Base-by-base conservation (phyloP, 2,329 filamentous ascomycete genomes). In the Diaporthe ampelina region DNA sequence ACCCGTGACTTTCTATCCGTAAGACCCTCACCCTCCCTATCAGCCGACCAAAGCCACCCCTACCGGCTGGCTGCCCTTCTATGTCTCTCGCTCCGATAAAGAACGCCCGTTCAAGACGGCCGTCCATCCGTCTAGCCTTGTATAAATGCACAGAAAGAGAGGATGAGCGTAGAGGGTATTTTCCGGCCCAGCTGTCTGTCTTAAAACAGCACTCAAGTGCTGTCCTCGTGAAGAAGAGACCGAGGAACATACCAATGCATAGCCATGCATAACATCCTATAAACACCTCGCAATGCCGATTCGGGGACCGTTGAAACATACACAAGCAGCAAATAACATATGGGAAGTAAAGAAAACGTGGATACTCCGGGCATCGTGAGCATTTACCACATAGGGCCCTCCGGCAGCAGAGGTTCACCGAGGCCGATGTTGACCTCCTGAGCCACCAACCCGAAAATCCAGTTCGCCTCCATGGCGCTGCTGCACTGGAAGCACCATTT, bases 401-500 rank as follows among this genome's bases (percentile, higher is more conserved):
- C 13, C 26, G 61, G 54, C 2, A 68, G 24, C 2, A 69, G 63
- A 11, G 72, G 63, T 11, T 52, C 37, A 8, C 67, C 40, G 71
- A 76, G 68, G 26, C 61, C 72, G 63, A 84, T 84, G 76, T 87
- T 77, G 59, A 90, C 89, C 81, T 91, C 89, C 77, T 90, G 88
- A 63, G 90, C 88, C 35, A 91, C 86, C 72, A 91, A 83, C 21
- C 87, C 84, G 78, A 88, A 85, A 67, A 91, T 88, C 87, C 88
- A 90, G 76, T 82, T 83, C 24, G 90, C 89, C 82, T 90, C 87
- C 26, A 83, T 81, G 15, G 85, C 86, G 56, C 84, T 90, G 59
- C 84, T 84, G 76, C 88, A 91, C 81, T 91, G 89, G 82, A 91
- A 91, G 77, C 90, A 91, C 90, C 90, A 91, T 82, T 91, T 91